Base-by-base conservation (phyloP, 1,284 basidiomycete genomes). In the Inonotus obliquus region DNA sequence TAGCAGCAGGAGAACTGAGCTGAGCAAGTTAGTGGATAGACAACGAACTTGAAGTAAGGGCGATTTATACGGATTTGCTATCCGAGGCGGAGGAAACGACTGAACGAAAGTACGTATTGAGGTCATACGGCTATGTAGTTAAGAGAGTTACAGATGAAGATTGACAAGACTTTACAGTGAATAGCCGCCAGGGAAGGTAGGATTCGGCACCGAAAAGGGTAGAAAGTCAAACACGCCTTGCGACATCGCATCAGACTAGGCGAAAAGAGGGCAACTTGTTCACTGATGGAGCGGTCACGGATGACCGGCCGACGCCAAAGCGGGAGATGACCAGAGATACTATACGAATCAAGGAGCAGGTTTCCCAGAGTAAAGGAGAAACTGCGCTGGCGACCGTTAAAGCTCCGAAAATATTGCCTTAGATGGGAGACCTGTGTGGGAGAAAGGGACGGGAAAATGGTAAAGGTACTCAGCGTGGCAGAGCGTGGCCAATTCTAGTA, bases 231-330 rank as follows among this genome's bases (percentile, higher is more conserved):
- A 51, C 60, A 61, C 60, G 60, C 35, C 45, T 21, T 61, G 54
- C 54, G 60, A 61, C 48, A 53, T 61, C 54, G 54, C 60, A 57
- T 57, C 54, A 61, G 47, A 21, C 48, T 56, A 56, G 37, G 54
- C 23, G n/a, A 17, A 57, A 29, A 57, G 35, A 32, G 37, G 60
- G 45, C 3, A 59, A 44, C 29, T 45, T 39, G 38, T 51, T 57
- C 60, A 23, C 23, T 54, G 27, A 45, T 55, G 10, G 41, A 48
- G 52, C 29, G 17, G 53, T n/a, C 17, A 29, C 44, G 29, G 41
- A 60, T 41, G 59, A 37, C 48, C 53, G 44, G 45, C 38, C 59
- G 38, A 11, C 19, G 27, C 2, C 19, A n/a, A 48, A 13, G 41
- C 38, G 32, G n/a, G 19, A 52, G 11, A 48, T 32, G 48, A n/a